A percentile compares a stretch with the other conserved stretches of the same genome.
Conservation (phyloP, 208 protist species). For the Acanthamoeba lenticulata region DNA sequence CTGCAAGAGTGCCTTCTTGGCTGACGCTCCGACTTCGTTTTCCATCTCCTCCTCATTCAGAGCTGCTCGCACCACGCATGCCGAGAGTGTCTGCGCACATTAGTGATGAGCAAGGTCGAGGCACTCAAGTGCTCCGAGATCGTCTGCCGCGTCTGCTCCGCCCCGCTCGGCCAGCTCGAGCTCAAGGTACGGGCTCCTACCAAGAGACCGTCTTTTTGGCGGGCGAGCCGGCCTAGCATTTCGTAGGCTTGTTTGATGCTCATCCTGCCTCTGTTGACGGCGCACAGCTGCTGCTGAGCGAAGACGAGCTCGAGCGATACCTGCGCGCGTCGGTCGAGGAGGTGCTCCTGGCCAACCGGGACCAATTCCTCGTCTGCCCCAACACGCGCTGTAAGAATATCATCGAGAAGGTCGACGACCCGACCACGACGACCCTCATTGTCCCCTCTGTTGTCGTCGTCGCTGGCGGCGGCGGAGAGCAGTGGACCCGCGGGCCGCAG, state of each 20-base stretch:
- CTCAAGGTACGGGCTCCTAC: neutral
- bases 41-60: neutral
- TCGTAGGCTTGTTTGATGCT: neutral
- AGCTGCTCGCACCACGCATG: neutral
- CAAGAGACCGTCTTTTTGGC: neutral
- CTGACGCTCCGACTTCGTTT: no score
- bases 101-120: neutral
- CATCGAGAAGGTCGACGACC: neutral
- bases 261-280: no score
- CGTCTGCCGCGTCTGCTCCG: neutral
- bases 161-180: neutral
- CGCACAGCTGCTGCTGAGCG: neutral
- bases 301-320: neutral
- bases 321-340: neutral
- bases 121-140: neutral
- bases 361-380: neutral
- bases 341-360: neutral
- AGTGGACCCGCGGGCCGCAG: neutral
- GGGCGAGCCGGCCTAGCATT: neutral
- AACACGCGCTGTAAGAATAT: neutral
- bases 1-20: neutral
- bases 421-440: neutral
- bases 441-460: neutral
- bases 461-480: neutral
- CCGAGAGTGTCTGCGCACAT: neutral